Conservation (phyloP, 2,329 filamentous ascomycete species). For the Aspergillus sojae region DNA sequence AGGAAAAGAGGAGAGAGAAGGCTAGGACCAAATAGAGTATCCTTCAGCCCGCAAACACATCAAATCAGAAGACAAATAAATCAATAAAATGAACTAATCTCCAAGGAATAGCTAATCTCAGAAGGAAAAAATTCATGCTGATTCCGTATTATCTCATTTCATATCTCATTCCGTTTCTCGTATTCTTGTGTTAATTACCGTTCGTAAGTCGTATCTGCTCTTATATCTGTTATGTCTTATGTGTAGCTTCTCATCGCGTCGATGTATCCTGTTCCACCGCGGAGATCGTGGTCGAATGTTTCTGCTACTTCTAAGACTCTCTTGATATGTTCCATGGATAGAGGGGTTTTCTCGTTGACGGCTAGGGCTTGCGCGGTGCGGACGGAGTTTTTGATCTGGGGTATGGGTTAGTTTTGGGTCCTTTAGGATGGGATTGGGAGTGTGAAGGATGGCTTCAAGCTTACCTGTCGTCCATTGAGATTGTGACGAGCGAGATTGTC, state of each 20-base stretch:
- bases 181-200: too few relatives aligned
- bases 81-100: background rate
- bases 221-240: slow-evolving; percentile 20
- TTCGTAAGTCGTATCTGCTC: background rate
- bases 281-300: slow-evolving; percentile 80
- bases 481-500: slow-evolving; percentile 67
- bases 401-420: slow-evolving; percentile 6
- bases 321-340: slow-evolving; percentile 78
- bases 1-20: slow-evolving; percentile 3
- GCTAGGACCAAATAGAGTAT: slow-evolving; percentile 4
- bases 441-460: slow-evolving; percentile 19
- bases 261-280: slow-evolving; percentile 76
- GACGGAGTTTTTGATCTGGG: slow-evolving; percentile 87
- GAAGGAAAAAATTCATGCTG: too few relatives aligned
- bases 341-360: slow-evolving; percentile 69
- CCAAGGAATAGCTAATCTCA: background rate
- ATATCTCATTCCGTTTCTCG: background rate
- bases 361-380: slow-evolving; percentile 81
- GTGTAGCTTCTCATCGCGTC: slow-evolving; percentile 82
- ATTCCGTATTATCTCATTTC: background rate
- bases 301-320: slow-evolving; percentile 82
- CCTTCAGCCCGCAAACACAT: background rate
- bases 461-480: slow-evolving; percentile 68
- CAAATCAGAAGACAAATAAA: background rate
- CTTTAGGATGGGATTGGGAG: background rate